These are phyloP conservation scores for Bacidia rubella DNA, from an alignment of 495 filamentous ascomycete species.

Conservation along the genomic window DNA sequence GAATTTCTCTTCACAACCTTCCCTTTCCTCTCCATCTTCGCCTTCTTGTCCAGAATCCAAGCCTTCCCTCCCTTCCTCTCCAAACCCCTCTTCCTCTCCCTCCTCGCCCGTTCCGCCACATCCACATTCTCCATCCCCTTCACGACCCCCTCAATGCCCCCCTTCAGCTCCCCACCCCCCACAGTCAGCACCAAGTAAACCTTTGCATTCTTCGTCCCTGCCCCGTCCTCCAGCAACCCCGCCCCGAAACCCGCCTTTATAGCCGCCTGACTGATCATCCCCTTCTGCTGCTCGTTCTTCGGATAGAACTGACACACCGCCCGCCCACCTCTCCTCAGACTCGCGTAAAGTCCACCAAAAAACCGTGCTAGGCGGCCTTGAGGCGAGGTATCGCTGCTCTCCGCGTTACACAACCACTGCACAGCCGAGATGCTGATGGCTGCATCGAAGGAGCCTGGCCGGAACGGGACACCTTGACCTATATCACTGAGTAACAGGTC, in stretches of 20 bases:
- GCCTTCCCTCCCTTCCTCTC: constrained; percentile 64
- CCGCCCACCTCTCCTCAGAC: constrained; percentile 68
- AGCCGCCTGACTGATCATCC: constrained; percentile 79
- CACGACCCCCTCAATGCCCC: constrained; percentile 78
- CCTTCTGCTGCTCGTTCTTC: constrained; percentile 80
- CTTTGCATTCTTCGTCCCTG: constrained; percentile 88
- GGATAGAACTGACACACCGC: constrained; percentile 98
- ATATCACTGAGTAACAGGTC: constrained; percentile 88
- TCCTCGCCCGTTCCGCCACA: constrained; percentile 57
- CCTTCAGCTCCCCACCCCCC: constrained; percentile 58
- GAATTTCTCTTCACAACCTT: constrained; percentile 82
- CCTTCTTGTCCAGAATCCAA: constrained; percentile 93
- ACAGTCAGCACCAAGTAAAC: constrained; percentile 88
- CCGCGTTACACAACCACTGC: constrained; percentile 96
- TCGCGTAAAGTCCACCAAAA: constrained; percentile 83
- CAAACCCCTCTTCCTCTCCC: constrained; percentile 36
- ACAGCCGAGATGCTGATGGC: constrained; percentile 89
- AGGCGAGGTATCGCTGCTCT: constrained; percentile 67
- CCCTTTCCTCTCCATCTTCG: constrained; percentile 85
- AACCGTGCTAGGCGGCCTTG: constrained; percentile 67
- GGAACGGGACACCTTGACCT: constrained; percentile 89
- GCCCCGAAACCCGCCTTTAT: constrained; percentile 92
- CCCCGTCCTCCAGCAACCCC: constrained; percentile 87
- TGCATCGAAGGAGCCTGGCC: constrained; percentile 84
- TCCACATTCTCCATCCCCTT: constrained; percentile 75